phyloP scores from a whole-genome alignment of 495 filamentous ascomycete genomes.

The Trichoderma reesei region DNA sequence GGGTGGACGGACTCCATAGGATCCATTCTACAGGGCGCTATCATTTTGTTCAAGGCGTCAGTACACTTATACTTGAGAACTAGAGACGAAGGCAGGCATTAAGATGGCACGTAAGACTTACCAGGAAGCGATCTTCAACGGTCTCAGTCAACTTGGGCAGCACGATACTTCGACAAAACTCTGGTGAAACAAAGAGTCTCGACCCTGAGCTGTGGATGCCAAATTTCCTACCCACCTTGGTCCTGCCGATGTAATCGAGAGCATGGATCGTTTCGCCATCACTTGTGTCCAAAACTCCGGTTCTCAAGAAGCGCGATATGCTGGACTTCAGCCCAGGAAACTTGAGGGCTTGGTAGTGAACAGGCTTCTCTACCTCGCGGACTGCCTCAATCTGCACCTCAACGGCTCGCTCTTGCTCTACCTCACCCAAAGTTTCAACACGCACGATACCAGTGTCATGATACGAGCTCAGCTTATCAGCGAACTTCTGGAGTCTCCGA shows the following conservation, averaged over 20 bases:
- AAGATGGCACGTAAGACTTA: constrained; percentile 9
- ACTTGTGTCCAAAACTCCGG: constrained; percentile 19
- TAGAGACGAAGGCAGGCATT: too few species aligned
- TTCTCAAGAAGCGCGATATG: constrained; percentile 19
- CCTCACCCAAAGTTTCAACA: constrained; percentile 38
- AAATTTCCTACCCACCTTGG: constrained; percentile 20
- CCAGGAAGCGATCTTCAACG: constrained; percentile 10
- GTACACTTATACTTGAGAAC: too few species aligned
- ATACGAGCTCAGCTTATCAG: constrained; percentile 26
- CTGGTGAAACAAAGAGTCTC: constrained; percentile 25
- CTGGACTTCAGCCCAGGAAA: constrained; percentile 26
- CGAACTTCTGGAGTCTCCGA: constrained; percentile 24
- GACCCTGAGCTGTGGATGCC: constrained; percentile 17
- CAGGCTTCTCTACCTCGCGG: constrained; percentile 33
- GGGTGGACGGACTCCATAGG: constrained; percentile 21
- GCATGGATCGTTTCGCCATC: constrained; percentile 19
- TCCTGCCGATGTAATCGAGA: constrained; percentile 20
- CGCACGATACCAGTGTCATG: too few species aligned
- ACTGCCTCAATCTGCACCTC: constrained; percentile 40
- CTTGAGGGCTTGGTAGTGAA: constrained; percentile 15
- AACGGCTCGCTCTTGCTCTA: constrained; percentile 44
- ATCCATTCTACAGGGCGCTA: constrained; percentile 33
- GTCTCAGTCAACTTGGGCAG: not conserved
- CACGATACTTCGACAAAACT: constrained; percentile 24
- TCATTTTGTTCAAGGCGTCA: not conserved